Evolutionary conservation across 768 basidiomycete species (phyloP), one percentile per base, ranked within the genome.

Genomic region (Hortiboletus flavorubellus): DNA sequence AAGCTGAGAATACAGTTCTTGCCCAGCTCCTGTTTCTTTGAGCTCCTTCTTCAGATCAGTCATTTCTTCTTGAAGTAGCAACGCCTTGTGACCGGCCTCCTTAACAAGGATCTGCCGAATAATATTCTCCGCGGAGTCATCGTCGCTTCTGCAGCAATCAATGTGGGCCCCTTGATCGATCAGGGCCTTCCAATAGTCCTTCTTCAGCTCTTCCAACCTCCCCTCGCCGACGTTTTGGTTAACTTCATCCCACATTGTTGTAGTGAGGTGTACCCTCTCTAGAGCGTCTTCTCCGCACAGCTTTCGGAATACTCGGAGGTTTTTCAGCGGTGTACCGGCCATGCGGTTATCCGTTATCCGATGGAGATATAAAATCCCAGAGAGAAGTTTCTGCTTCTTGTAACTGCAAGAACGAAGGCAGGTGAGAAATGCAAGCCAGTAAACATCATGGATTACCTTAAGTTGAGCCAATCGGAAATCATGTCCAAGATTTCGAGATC

Each of bases 161-260:
- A 44, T 11, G 3, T 55, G 45, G 2, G 62, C 60, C 7, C 65
- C 65, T 6, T 38, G 46, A n/a, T 0, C 2, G 29, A 59, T 40
- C 60, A 62, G 58, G 2, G 9, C 2, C 38, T 42, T 46, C 60
- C 60, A 62, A 40, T 51, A 62, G 1, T 50, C 41, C 18, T 0
- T 7, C 18, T 2, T n/a, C 12, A 65, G 60, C 38, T 64, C 54
- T 5, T 46, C 11, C 12, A 54, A 26, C 54, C 63, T 63, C 41
- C 41, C 43, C 26, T 58, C 38, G 5, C 70, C 73, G 5, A 62
- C 55, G 0, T 29, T 40, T 5, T n/a, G 34, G 0, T 60, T 60
- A 15, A 71, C 59, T 39, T 64, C 64, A 55, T 71, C 71, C 75
- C 75, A 77, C 70, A 73, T 75, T 15, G 75, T 75, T 2, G 76